A percentile compares a stretch with the other conserved stretches of the same genome.
phyloP scores from a whole-genome alignment of 208 protist genomes.

The Acanthamoeba royreba region DNA sequence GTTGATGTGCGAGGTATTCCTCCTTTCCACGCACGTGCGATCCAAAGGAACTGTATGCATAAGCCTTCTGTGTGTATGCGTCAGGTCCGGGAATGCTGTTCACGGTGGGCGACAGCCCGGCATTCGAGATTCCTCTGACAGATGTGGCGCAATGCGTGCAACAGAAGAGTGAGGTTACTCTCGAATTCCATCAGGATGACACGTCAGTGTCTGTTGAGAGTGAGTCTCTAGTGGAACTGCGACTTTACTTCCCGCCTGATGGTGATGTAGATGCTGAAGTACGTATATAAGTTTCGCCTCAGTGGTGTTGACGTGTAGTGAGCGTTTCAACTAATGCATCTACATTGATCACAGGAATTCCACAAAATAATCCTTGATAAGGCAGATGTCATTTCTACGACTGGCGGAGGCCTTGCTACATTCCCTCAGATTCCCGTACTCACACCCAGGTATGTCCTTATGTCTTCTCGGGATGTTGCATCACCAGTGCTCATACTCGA shows the following conservation, averaged over 20 bases:
- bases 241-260: constrained; percentile 55
- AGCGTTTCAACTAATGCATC: background rate
- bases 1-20: constrained; percentile 27
- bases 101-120: background rate
- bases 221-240: constrained; percentile 57
- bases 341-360: constrained; percentile 27
- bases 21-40: background rate
- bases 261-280: constrained; percentile 10
- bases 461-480: background rate
- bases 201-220: constrained; percentile 48
- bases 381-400: constrained; percentile 52
- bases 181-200: constrained; percentile 66
- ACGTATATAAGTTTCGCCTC: constrained; percentile 22
- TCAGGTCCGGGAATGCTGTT: constrained; percentile 47
- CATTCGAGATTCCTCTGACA: constrained; percentile 66
- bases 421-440: constrained; percentile 56
- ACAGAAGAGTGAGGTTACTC: constrained; percentile 56
- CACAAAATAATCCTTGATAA: constrained; percentile 47
- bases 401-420: constrained; percentile 56
- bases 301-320: background rate
- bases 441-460: background rate
- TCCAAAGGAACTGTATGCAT: background rate
- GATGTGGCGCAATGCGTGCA: constrained; percentile 51
- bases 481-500: background rate
- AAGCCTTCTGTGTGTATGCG: background rate